Conservation (phyloP, 1,284 basidiomycete genomes). For the Mycena sp. region DNA sequence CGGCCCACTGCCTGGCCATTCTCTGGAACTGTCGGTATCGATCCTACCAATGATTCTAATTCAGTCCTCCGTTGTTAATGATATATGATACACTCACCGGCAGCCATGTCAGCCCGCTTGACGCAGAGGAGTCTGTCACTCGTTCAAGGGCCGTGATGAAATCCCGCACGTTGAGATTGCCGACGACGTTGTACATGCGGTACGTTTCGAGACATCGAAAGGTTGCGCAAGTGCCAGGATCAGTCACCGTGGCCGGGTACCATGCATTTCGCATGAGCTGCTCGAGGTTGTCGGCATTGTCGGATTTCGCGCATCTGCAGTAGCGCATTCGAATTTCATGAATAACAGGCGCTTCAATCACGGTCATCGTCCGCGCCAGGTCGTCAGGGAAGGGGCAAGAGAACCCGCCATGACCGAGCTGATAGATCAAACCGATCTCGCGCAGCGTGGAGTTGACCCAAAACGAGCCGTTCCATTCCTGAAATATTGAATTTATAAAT, state of each 20-base stretch:
- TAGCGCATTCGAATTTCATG: constrained; percentile 11
- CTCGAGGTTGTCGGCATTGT: constrained; percentile 13
- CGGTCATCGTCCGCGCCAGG: not conserved
- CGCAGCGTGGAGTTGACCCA: not conserved
- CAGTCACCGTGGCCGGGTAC: constrained; percentile 21
- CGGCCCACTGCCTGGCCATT: constrained; percentile 33
- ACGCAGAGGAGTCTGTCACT: constrained; percentile 13
- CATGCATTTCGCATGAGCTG: constrained; percentile 24
- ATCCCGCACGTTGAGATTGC: constrained; percentile 23
- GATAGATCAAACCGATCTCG: constrained; percentile 15
- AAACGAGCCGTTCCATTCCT: constrained; percentile 16
- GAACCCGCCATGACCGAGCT: constrained; percentile 24
- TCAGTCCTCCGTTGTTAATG: not conserved
- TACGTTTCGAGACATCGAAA: constrained; percentile 20
- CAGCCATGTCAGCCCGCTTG: constrained; percentile 15
- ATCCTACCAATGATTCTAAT: constrained; percentile 12
- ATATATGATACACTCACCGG: constrained; percentile 2
- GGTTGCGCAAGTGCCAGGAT: constrained; percentile 27
- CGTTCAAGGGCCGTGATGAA: constrained; percentile 25
- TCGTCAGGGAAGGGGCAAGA: constrained; percentile 11
- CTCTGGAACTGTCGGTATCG: constrained; percentile 28
- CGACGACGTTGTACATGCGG: constrained; percentile 23
- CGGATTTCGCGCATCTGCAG: constrained; percentile 17
- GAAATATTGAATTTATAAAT: not conserved
- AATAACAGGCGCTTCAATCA: constrained; percentile 8